Percentiles rank a stretch among this genome's conserved stretches.
phyloP scores from a whole-genome alignment of 192 early-diverging fungal genomes.

The Coemansia sp. region DNA sequence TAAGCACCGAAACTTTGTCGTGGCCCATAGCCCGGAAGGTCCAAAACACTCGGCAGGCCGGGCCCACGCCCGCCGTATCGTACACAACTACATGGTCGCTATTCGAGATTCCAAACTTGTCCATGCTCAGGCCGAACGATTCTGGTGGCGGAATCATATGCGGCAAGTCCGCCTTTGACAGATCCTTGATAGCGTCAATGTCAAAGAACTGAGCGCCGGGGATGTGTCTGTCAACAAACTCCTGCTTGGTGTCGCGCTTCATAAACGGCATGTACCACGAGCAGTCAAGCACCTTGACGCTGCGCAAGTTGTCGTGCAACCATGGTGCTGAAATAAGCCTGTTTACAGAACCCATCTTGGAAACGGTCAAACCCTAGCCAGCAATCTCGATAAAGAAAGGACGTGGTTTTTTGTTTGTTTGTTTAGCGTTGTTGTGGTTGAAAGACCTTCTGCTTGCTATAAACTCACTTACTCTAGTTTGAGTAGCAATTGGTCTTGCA shows the following conservation, averaged over 20 bases:
- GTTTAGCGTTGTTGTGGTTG: not conserved
- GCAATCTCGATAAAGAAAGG: not conserved
- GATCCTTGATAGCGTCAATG: conserved; percentile 83
- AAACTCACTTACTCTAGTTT: not conserved
- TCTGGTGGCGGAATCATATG: conserved; percentile 86
- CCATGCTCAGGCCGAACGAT: conserved; percentile 67
- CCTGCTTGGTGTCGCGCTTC: conserved; percentile 64
- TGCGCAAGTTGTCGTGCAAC: conserved; percentile 57
- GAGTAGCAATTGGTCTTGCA: not conserved
- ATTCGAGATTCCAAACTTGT: conserved; percentile 73
- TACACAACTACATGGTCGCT: conserved; percentile 89
- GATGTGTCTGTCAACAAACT: conserved; percentile 66
- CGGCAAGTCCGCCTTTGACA: conserved; percentile 60
- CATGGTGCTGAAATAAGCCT: conserved; percentile 57
- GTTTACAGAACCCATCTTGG: not conserved
- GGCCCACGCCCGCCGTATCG: conserved; percentile 76
- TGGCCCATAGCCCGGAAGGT: conserved; percentile 90
- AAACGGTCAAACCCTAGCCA: not conserved
- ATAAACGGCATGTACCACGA: conserved; percentile 88
- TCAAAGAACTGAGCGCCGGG: conserved; percentile 83
- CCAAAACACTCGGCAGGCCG: conserved; percentile 90
- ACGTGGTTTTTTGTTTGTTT: not conserved
- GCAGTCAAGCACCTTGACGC: conserved; percentile 80
- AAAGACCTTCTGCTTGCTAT: not conserved
- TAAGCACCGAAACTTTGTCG: conserved; percentile 77